phyloP scores from a whole-genome alignment of 306 rosid genomes.

The Gleditsia sinensis region DNA sequence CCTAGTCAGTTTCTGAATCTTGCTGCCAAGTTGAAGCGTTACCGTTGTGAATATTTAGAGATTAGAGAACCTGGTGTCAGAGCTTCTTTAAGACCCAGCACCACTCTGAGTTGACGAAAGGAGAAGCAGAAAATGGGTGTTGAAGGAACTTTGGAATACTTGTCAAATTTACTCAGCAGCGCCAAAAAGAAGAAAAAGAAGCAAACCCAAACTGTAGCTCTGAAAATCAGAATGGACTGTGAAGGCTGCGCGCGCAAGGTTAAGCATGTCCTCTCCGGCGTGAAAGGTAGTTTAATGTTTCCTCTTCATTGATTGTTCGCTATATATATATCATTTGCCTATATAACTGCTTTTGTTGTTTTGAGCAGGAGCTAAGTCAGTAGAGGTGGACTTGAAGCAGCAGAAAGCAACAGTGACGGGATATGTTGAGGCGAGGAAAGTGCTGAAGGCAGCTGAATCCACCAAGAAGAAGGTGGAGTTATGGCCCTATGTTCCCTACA shows the following conservation, averaged over 20 bases:
- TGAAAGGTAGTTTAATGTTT: slow-evolving; percentile 72
- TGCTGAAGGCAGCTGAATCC: slow-evolving; percentile 84
- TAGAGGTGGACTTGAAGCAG: slow-evolving; percentile 88
- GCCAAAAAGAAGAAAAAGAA: slow-evolving; percentile 63
- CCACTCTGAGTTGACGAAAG: too few relatives aligned
- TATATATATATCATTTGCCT: too few relatives aligned
- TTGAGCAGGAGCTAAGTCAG: slow-evolving; percentile 77
- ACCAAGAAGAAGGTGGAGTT: slow-evolving; percentile 91
- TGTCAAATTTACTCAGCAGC: slow-evolving; percentile 61
- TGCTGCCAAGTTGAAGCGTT: too few relatives aligned
- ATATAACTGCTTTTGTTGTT: too few relatives aligned
- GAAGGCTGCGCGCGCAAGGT: slow-evolving; percentile 94
- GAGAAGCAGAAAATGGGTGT: slow-evolving; percentile 63
- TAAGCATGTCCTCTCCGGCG: slow-evolving; percentile 79
- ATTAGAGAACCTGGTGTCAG: too few relatives aligned
- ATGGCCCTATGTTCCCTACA: slow-evolving; percentile 94
- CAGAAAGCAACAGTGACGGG: slow-evolving; percentile 95
- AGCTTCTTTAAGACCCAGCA: too few relatives aligned
- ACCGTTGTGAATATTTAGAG: too few relatives aligned
- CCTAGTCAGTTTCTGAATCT: neutral
- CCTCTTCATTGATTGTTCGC: neutral
- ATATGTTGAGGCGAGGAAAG: slow-evolving; percentile 83
- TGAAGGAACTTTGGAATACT: slow-evolving; percentile 76
- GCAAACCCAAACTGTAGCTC: slow-evolving; percentile 77
- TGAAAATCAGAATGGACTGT: slow-evolving; percentile 96